These are phyloP conservation scores for Trichoderma asperellum DNA, from an alignment of 2,329 filamentous ascomycete species.

Conservation along the genomic window DNA sequence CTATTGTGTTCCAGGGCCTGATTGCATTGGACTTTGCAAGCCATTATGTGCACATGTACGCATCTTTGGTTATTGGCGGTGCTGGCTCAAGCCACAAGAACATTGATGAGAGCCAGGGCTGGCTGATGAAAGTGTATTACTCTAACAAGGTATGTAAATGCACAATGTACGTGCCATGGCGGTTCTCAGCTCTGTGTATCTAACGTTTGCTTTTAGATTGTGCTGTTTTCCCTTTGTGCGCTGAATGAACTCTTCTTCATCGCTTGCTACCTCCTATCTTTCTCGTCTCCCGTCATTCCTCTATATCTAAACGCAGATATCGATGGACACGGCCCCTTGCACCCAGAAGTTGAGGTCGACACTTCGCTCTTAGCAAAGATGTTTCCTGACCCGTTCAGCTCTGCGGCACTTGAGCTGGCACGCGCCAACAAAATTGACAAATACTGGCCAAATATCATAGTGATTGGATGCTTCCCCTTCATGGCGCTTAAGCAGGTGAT, in stretches of 20 bases:
- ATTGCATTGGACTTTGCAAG: conserved; percentile 91
- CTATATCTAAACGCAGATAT: conserved; percentile 73
- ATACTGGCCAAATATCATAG: conserved; percentile 67
- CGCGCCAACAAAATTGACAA: conserved; percentile 89
- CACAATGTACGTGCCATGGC: too few species aligned
- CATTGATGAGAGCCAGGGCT: conserved; percentile 81
- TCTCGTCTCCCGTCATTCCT: conserved; percentile 84
- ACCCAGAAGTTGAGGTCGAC: conserved; percentile 69
- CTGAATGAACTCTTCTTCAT: conserved; percentile 97
- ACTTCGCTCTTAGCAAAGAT: conserved; percentile 70
- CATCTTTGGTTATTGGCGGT: conserved; percentile 74
- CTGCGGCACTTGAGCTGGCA: conserved; percentile 86
- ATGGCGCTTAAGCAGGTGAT: conserved; percentile 91
- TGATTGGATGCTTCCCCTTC: conserved; percentile 75
- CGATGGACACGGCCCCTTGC: conserved; percentile 47
- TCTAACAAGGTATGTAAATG: conserved; percentile 76
- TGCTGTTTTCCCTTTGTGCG: conserved; percentile 85
- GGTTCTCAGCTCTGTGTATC: not conserved
- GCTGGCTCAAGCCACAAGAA: conserved; percentile 84
- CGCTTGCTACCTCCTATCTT: conserved; percentile 92
- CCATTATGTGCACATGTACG: conserved; percentile 99
- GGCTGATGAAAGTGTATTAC: conserved; percentile 91
- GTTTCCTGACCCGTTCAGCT: conserved; percentile 86
- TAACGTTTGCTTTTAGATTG: conserved; percentile 59
- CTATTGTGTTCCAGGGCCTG: conserved; percentile 88